Percentiles rank a stretch among this genome's conserved stretches.
Evolutionary conservation across 176 grass and related monocot species (phyloP).

Genomic region (Avena sativa): DNA sequence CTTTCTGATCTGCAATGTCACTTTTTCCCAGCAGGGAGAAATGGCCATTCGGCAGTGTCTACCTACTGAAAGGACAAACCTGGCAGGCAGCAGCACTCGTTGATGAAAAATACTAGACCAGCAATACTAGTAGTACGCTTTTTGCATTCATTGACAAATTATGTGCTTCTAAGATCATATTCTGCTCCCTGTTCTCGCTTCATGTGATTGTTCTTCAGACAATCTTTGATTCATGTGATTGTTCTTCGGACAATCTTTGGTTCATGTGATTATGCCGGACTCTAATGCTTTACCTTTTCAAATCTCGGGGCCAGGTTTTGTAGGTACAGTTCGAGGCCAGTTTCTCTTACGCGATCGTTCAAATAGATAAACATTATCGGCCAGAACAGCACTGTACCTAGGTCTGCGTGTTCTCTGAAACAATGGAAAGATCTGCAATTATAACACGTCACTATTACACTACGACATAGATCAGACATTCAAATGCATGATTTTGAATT

Average conservation of each 20-base stretch:
- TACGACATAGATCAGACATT: neutral
- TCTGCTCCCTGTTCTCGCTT: neutral
- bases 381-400: neutral
- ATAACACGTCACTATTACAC: neutral
- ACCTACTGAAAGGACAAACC: neutral
- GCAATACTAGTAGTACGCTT: neutral
- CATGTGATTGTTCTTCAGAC: neutral
- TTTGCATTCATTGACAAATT: neutral
- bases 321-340: neutral
- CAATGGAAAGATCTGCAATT: neutral
- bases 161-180: neutral
- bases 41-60: neutral
- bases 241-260: neutral
- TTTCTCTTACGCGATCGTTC: neutral
- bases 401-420: neutral
- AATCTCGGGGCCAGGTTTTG: neutral
- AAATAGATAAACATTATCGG: neutral
- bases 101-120: neutral
- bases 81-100: too few relatives aligned
- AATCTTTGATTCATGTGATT: neutral
- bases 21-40: neutral
- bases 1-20: neutral
- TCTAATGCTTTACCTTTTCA: too few relatives aligned
- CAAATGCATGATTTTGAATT: neutral
- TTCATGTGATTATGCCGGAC: neutral